Conservation (phyloP, 306 rosid genomes). For the Cicer arietinum region DNA sequence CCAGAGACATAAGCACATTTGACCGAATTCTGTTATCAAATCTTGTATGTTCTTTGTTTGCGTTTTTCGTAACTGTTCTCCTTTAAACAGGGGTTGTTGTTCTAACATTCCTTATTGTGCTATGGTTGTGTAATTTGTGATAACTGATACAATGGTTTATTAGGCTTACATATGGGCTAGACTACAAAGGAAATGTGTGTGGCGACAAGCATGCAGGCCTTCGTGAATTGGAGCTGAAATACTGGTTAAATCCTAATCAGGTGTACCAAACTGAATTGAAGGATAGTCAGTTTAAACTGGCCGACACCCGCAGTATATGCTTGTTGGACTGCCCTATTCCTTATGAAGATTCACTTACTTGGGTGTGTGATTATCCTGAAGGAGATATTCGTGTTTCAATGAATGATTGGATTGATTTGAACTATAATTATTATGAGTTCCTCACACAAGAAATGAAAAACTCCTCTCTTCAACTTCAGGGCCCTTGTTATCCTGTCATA, state of each 20-base stretch:
- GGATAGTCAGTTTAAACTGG: conserved; percentile 70
- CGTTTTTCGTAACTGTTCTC: too few relatives aligned
- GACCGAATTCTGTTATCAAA: too few relatives aligned
- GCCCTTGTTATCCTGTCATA: conserved; percentile 98
- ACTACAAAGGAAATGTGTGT: conserved; percentile 94
- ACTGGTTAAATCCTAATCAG: conserved; percentile 95
- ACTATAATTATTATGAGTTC: conserved; percentile 86
- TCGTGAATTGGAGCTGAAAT: conserved; percentile 78
- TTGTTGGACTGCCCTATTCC: conserved; percentile 88
- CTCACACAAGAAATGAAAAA: conserved; percentile 96
- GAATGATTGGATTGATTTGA: conserved; percentile 85
- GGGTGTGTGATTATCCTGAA: conserved; percentile 99
- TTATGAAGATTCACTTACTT: conserved; percentile 77
- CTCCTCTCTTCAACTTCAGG: conserved; percentile 94
- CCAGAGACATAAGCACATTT: too few relatives aligned
- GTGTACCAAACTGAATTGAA: conserved; percentile 88
- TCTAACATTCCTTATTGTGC: too few relatives aligned
- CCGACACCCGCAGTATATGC: conserved; percentile 82
- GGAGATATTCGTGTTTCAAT: conserved; percentile 74
- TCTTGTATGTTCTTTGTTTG: too few relatives aligned
- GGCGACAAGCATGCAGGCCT: conserved; percentile 92
- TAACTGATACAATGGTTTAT: conserved; percentile 39
- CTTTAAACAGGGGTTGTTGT: too few relatives aligned
- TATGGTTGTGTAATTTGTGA: conserved; percentile 35
- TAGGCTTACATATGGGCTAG: conserved; percentile 98